Conservation (phyloP, 805 yeast genomes). For the Zygosaccharomyces rouxii region DNA sequence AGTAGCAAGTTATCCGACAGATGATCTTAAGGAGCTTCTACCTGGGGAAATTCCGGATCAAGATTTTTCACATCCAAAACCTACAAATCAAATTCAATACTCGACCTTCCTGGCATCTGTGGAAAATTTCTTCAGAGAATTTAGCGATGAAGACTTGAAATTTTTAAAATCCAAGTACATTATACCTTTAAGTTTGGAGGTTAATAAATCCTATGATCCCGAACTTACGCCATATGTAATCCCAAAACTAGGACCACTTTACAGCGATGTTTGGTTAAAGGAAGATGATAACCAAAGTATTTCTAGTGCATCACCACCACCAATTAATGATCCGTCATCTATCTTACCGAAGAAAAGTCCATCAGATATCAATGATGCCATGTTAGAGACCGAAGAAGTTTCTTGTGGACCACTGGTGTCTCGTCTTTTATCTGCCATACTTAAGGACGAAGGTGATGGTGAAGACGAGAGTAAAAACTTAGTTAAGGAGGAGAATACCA, state of each 20-base stretch:
- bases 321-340: slow-evolving; percentile 41
- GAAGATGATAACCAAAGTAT: slow-evolving; percentile 59
- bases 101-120: slow-evolving; percentile 79
- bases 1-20: slow-evolving; percentile 84
- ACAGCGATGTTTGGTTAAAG: slow-evolving; percentile 80
- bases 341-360: slow-evolving; percentile 55
- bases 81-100: slow-evolving; percentile 87
- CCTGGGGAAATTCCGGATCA: slow-evolving; percentile 87
- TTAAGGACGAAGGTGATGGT: slow-evolving; percentile 33
- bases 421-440: slow-evolving; percentile 74
- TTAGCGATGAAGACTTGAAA: slow-evolving; percentile 74
- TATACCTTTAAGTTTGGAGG: slow-evolving; percentile 44
- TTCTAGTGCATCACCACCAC: slow-evolving; percentile 41
- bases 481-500: slow-evolving; percentile 11
- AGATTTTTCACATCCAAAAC: slow-evolving; percentile 80
- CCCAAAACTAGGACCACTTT: slow-evolving; percentile 81
- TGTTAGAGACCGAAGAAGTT: slow-evolving; percentile 64
- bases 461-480: slow-evolving; percentile 5
- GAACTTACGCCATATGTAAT: slow-evolving; percentile 67
- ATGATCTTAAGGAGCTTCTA: slow-evolving; percentile 64
- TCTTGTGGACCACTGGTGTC: slow-evolving; percentile 91
- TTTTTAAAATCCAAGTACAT: slow-evolving; percentile 61
- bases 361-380: slow-evolving; percentile 49
- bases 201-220: slow-evolving; percentile 52
- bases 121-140: slow-evolving; percentile 78